phyloP scores from a whole-genome alignment of 805 yeast genomes.

The Barnettozyma vustinii region DNA sequence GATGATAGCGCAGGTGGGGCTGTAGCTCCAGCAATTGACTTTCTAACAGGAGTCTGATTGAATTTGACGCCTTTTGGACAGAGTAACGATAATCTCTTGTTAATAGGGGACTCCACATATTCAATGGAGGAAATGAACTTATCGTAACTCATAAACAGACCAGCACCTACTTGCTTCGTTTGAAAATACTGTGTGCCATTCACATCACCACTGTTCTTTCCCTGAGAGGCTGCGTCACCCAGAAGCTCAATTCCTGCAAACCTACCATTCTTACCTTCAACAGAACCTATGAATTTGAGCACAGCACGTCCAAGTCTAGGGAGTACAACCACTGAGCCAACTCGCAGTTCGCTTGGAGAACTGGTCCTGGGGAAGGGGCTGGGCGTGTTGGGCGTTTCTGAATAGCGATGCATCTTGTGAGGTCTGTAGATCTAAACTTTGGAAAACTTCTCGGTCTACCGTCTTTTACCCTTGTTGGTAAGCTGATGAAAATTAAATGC shows the following conservation, averaged over 20 bases:
- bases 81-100: slow-evolving; percentile 6
- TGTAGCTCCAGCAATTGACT: not conserved
- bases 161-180: slow-evolving; percentile 59
- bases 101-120: slow-evolving; percentile 13
- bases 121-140: slow-evolving; percentile 26
- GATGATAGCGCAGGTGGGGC: slow-evolving; percentile 7
- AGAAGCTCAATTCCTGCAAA: slow-evolving; percentile 85
- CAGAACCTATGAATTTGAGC: slow-evolving; percentile 65
- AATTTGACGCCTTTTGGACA: slow-evolving; percentile 7
- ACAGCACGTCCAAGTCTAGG: slow-evolving; percentile 72
- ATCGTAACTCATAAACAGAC: slow-evolving; percentile 65
- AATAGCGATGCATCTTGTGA: slow-evolving; percentile 19
- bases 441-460: too few relatives aligned
- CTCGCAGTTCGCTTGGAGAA: slow-evolving; percentile 7
- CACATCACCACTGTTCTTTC: slow-evolving; percentile 84
- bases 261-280: slow-evolving; percentile 64
- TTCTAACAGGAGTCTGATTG: slow-evolving; percentile 16
- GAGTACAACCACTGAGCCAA: slow-evolving; percentile 30
- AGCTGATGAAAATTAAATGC: too few relatives aligned
- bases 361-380: slow-evolving; percentile 16
- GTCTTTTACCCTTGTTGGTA: too few relatives aligned
- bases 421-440: too few relatives aligned
- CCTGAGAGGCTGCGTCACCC: slow-evolving; percentile 58
- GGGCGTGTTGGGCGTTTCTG: slow-evolving; percentile 23
- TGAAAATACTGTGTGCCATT: slow-evolving; percentile 66